Base-by-base conservation (phyloP, 768 basidiomycete genomes). In the Floccularia luteovirens region DNA sequence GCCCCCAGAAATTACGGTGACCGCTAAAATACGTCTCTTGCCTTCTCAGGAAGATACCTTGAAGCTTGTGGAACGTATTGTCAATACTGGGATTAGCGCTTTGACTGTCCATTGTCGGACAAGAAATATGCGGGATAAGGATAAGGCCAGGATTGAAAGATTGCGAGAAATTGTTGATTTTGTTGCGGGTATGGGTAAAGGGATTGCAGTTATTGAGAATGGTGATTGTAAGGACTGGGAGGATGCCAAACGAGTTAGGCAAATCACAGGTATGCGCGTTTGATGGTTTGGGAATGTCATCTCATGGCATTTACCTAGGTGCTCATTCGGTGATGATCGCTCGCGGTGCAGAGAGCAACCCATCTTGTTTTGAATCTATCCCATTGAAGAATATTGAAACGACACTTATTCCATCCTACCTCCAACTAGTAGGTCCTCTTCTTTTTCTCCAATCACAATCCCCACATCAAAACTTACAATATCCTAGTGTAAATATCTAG, bases 261-360 rank as follows among this genome's bases (percentile, higher is more conserved):
- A 68, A 36, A 58, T 79, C 20, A 98, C 93, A 22, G 87, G 91
- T 79, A 51, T 35, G 72, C 34, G 11, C 12, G 32, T 31, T 45
- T 24, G 1, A 16, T 19, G 6, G 8, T 8, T 13, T 14, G 35
- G 28, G 24, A 20, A 28, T 22, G 39, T n/a, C 5, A 25, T 19
- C 1, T 23, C 20, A 6, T 32, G 12, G 27, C 8, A 14, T 8
- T 3, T 20, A 39, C 22, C 5, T 27, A 85, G 84, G 82, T 2
- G 90, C 90, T 8, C 78, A 87, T 51, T 92, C 90, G 0, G 82
- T 91, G 28, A 99, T 99, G 96, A 85, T 99, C 28, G 96, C 96
- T 16, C 83, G 92, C 4, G 91, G 83, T 1, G 96, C 93, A 4
- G 96, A 99, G 59, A 62, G 82, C 3, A 99, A 98, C 58, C 90